Evolutionary conservation across 1,139 yeast genomes (phyloP).

Genomic region (Taphrina wiesneri): DNA sequence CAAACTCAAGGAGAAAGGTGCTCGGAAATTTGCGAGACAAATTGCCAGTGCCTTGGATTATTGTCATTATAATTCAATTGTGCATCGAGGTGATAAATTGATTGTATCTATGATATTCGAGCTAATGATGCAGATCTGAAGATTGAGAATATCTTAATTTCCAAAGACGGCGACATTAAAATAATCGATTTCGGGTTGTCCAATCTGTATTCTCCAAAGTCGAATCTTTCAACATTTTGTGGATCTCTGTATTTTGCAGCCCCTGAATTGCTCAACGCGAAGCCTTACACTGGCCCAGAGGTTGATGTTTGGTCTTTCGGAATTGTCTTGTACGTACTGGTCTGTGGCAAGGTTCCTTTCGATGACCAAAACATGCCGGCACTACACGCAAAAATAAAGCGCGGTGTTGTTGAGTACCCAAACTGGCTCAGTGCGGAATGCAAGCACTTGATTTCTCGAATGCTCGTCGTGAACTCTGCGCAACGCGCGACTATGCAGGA

Average conservation of each 20-base stretch:
- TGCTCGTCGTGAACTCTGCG: conserved; percentile 87
- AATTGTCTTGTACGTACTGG: conserved; percentile 91
- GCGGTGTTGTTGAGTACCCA: conserved; percentile 92
- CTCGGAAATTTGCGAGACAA: conserved; percentile 94
- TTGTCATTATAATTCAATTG: conserved; percentile 90
- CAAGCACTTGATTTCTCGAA: conserved; percentile 74
- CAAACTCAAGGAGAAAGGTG: conserved; percentile 86
- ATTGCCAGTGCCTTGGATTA: conserved; percentile 92
- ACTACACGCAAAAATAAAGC: conserved; percentile 88
- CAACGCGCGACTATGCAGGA: conserved; percentile 79
- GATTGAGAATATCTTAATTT: conserved; percentile 93
- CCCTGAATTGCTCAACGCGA: conserved; percentile 89
- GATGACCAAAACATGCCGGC: conserved; percentile 94
- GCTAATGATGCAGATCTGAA: conserved; percentile 60
- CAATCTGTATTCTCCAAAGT: conserved; percentile 72
- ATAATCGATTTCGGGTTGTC: conserved; percentile 95
- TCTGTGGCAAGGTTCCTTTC: conserved; percentile 95
- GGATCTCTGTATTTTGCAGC: conserved; percentile 98
- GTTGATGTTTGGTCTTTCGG: conserved; percentile 99
- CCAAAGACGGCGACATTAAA: conserved; percentile 89
- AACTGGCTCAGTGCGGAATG: conserved; percentile 77
- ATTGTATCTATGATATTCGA: background rate
- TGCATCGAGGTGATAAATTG: conserved; percentile 62
- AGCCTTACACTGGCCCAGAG: conserved; percentile 93
- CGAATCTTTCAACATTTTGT: conserved; percentile 86